Conservation (phyloP, 2,329 filamentous ascomycete species). For the Alternaria dauci region DNA sequence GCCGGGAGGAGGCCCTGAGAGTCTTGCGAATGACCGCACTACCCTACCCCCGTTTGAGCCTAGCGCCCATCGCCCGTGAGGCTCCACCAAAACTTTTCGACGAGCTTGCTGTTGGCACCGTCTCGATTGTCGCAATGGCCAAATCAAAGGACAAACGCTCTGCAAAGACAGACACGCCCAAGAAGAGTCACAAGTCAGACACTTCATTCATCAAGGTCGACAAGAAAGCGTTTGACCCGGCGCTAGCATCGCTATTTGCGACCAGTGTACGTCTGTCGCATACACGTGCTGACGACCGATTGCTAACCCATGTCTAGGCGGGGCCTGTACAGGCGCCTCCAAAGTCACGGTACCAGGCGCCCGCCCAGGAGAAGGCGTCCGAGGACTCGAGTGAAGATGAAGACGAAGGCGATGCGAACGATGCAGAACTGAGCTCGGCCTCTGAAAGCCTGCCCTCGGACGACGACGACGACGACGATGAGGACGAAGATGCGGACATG, state of each 20-base stretch:
- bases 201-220: slow-evolving; percentile 36
- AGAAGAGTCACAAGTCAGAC: slow-evolving; percentile 21
- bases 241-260: slow-evolving; percentile 59
- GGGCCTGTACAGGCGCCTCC: slow-evolving; percentile 51
- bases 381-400: slow-evolving; percentile 60
- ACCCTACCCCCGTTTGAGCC: slow-evolving; percentile 9
- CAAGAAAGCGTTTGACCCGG: slow-evolving; percentile 53
- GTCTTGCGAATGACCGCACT: slow-evolving; percentile 30
- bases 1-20: slow-evolving; percentile 23
- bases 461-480: slow-evolving; percentile 31
- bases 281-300: not conserved
- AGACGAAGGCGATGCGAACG: slow-evolving; percentile 56
- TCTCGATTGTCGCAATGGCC: slow-evolving; percentile 38
- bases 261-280: slow-evolving; percentile 45
- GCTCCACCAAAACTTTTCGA: slow-evolving; percentile 46
- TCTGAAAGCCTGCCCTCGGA: slow-evolving; percentile 22
- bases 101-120: slow-evolving; percentile 19
- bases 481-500: slow-evolving; percentile 45
- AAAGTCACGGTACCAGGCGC: slow-evolving; percentile 51
- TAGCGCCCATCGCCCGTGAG: slow-evolving; percentile 15
- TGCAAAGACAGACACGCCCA: slow-evolving; percentile 21
- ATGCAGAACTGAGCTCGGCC: slow-evolving; percentile 29
- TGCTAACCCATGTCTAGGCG: slow-evolving; percentile 37
- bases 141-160: slow-evolving; percentile 43
- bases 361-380: slow-evolving; percentile 27